Conservation (phyloP, 495 filamentous ascomycete genomes). For the Aspergillus carlsbadensis region DNA sequence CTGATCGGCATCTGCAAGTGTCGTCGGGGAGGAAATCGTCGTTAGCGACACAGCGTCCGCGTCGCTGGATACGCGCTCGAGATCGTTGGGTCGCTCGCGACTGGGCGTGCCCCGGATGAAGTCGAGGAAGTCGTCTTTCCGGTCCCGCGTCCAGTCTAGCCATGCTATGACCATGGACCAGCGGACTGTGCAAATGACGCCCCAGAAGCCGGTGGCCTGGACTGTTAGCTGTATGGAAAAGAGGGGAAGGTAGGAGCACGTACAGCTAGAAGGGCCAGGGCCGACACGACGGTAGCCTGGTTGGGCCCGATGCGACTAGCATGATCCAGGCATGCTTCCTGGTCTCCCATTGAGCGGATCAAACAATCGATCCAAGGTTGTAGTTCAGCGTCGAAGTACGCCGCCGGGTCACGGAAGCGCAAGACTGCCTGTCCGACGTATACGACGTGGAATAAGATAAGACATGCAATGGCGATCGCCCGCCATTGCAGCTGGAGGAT, state of each 20-base stretch:
- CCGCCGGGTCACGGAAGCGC: background rate
- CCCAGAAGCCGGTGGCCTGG: conserved; percentile 12
- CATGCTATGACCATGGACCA: conserved; percentile 48
- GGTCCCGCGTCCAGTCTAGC: conserved; percentile 34
- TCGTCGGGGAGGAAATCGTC: background rate
- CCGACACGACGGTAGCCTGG: background rate
- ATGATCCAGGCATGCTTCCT: background rate
- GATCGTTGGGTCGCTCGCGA: background rate
- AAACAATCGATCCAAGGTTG: conserved; percentile 6
- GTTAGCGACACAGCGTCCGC: background rate
- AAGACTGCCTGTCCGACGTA: conserved; percentile 5
- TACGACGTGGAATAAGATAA: conserved; percentile 71
- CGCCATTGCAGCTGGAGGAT: conserved; percentile 83
- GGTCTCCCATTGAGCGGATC: background rate
- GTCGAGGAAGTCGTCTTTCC: background rate
- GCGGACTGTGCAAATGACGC: conserved; percentile 7
- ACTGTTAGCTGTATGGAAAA: background rate
- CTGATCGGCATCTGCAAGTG: background rate
- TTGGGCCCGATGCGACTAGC: background rate
- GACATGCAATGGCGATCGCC: conserved; percentile 73
- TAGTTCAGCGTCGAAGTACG: background rate
- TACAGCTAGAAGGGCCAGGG: conserved; percentile 5
- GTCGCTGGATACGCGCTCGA: background rate
- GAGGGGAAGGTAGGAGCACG: background rate
- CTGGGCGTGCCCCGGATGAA: background rate